Conservation (phyloP, 192 early-diverging fungal genomes). For the Thamnidium elegans region DNA sequence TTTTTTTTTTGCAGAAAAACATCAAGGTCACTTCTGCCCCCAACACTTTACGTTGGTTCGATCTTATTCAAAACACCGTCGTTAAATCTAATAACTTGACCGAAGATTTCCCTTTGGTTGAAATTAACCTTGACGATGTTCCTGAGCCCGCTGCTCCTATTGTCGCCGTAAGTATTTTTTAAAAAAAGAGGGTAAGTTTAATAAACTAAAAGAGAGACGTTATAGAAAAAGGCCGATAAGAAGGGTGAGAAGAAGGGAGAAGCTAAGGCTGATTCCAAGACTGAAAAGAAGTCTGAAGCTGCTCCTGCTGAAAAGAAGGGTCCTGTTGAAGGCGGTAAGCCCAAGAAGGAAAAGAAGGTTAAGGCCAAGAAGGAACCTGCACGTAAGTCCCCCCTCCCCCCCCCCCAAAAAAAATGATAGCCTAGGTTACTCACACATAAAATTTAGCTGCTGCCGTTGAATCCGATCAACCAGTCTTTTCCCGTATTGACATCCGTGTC, state of each 20-base stretch:
- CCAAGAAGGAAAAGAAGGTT: constrained; percentile 57
- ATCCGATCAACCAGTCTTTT: constrained; percentile 53
- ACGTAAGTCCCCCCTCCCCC: too few relatives aligned
- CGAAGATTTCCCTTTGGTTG: constrained; percentile 40
- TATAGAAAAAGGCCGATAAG: constrained; percentile 10
- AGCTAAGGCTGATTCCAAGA: constrained; percentile 24
- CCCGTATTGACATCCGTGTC: constrained; percentile 91
- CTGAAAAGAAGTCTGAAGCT: constrained; percentile 19
- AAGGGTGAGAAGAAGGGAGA: constrained; percentile 41
- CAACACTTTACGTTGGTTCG: constrained; percentile 75
- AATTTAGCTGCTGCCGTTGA: constrained; percentile 40
- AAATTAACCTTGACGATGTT: constrained; percentile 48
- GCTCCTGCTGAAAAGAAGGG: constrained; percentile 31
- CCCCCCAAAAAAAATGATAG: too few relatives aligned
- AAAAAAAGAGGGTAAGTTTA: neutral
- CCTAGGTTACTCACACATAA: neutral
- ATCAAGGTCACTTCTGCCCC: constrained; percentile 41
- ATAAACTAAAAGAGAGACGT: neutral
- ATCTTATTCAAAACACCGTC: constrained; percentile 71
- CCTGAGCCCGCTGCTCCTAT: constrained; percentile 30
- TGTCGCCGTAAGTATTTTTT: constrained; percentile 17
- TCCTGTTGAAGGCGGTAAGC: constrained; percentile 38
- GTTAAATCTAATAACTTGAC: constrained; percentile 39
- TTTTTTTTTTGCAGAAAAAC: constrained; percentile 8
- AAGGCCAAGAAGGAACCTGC: constrained; percentile 59